Conservation (phyloP, 225 moss, liverwort and hornwort genomes). For the Asterella californica region DNA sequence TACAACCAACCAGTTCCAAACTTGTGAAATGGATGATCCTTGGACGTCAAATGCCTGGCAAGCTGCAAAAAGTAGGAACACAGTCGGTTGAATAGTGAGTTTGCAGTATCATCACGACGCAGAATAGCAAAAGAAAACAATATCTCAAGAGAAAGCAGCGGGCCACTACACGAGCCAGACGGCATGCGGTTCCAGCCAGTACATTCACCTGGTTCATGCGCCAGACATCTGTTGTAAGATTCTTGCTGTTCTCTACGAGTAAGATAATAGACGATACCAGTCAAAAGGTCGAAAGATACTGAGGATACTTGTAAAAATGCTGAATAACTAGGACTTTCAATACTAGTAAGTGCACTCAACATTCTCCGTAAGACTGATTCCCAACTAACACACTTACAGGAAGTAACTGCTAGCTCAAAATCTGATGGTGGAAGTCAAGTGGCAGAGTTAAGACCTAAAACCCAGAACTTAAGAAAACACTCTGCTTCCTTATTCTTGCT, state of each 20-base stretch:
- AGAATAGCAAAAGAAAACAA: not conserved
- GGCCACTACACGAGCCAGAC: not conserved
- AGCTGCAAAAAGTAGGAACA: slow-evolving; percentile 49
- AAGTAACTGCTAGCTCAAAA: too few relatives aligned
- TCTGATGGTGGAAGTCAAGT: too few relatives aligned
- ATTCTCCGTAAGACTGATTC: not conserved
- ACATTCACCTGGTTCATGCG: slow-evolving; percentile 86
- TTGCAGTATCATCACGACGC: not conserved
- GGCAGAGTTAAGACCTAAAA: not conserved
- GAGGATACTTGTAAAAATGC: not conserved
- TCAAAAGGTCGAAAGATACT: not conserved
- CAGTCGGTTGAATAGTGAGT: not conserved
- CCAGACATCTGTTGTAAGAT: slow-evolving; percentile 92
- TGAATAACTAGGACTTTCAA: not conserved
- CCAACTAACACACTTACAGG: not conserved
- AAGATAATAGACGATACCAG: not conserved
- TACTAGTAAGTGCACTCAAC: not conserved
- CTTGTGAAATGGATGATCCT: slow-evolving; percentile 97
- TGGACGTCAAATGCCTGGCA: slow-evolving; percentile 73
- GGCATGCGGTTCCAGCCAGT: not conserved
- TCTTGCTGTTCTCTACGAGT: slow-evolving; percentile 90
- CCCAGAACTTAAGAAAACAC: not conserved
- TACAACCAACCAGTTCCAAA: slow-evolving; percentile 81
- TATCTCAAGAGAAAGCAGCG: not conserved
- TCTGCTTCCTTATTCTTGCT: not conserved